Evolutionary conservation across 192 early-diverging fungal species (phyloP), one percentile per base, ranked within the genome.

Genomic region (Coemansia sp.): DNA sequence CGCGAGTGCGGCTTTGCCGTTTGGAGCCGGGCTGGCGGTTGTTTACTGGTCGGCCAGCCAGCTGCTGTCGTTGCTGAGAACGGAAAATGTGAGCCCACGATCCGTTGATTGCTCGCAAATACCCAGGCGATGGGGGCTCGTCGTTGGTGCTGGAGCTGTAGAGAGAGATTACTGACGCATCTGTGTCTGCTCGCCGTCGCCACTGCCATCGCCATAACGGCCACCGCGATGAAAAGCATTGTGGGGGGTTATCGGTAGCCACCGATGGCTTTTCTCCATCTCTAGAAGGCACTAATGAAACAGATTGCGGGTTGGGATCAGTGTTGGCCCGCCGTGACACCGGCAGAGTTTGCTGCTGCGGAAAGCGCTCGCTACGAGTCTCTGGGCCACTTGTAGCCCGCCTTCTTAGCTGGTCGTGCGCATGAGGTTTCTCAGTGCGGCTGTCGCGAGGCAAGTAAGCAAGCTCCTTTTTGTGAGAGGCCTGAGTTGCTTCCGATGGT

Each of bases 31-130:
- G 6, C 3, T 16, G 28, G 5, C 31, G 26, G 5, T 3, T 6
- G 40, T 18, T 42, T 26, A 37, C 20, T 35, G 10, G 38, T 31
- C 51, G 36, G 38, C 61, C 39, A 41, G 62, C 35, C 23, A 19
- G 45, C 50, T 12, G 48, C 30, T 30, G 30, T 23, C 36, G 46
- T 9, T 53, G 50, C 21, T 53, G 72, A 26, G 65, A 47, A 11
- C 62, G 65, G 45, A 61, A 65, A 13, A 76, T 50, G 37, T 76
- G 72, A 1, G 61, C 55, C 72, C 72, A 76, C 1, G 66, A 65
- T 21, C 61, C 67, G 18, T 48, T 50, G 2, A 63, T 26, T n/a
- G 65, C 19, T 52, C 7, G 46, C 50, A 9, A 51, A 28, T 18
- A 50, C 19, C 15, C 49, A 43, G 33, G 19, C 36, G 45, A 38